phyloP scores from a whole-genome alignment of 1,284 basidiomycete genomes.

The Marasmius tenuissimus region DNA sequence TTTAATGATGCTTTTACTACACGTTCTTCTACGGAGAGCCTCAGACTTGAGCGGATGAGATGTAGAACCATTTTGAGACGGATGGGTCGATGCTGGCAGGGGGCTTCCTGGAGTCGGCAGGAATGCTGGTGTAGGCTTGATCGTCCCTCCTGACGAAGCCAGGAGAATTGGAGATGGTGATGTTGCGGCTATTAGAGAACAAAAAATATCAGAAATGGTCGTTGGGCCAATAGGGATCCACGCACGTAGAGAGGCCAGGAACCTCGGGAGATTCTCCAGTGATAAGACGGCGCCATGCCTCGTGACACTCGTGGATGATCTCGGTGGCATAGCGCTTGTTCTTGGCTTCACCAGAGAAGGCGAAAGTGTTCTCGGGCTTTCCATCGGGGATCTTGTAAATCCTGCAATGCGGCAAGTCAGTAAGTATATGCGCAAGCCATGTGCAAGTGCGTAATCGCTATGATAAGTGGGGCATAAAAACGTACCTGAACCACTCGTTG shows the following conservation, averaged over 20 bases:
- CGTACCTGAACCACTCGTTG: slow-evolving; percentile 93
- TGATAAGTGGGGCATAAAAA: background rate
- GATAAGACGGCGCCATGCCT: slow-evolving; percentile 96
- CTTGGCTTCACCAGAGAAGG: slow-evolving; percentile 99
- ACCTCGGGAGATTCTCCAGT: slow-evolving; percentile 70
- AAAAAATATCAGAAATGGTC: background rate
- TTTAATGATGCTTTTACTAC: slow-evolving; percentile 6
- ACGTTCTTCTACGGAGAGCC: background rate
- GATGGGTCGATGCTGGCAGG: slow-evolving; percentile 88
- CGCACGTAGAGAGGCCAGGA: slow-evolving; percentile 83
- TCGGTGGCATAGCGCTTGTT: slow-evolving; percentile 99
- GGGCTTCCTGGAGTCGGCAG: slow-evolving; percentile 79
- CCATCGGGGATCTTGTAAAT: slow-evolving; percentile 99
- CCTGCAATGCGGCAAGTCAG: slow-evolving; percentile 35
- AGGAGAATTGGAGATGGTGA: slow-evolving; percentile 75
- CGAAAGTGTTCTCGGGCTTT: slow-evolving; percentile 99
- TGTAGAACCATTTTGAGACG: slow-evolving; percentile 90
- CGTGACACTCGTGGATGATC: slow-evolving; percentile 98
- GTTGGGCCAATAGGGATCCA: slow-evolving; percentile 15
- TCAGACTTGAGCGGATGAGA: slow-evolving; percentile 79
- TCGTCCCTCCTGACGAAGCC: slow-evolving; percentile 69
- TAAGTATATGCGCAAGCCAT: slow-evolving; percentile 4
- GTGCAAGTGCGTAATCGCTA: background rate
- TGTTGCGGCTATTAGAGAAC: slow-evolving; percentile 53
- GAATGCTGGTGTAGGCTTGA: slow-evolving; percentile 65